A percentile compares a stretch with the other conserved stretches of the same genome.
phyloP scores from a whole-genome alignment of 2,329 filamentous ascomycete genomes.

The Fusarium sp. region DNA sequence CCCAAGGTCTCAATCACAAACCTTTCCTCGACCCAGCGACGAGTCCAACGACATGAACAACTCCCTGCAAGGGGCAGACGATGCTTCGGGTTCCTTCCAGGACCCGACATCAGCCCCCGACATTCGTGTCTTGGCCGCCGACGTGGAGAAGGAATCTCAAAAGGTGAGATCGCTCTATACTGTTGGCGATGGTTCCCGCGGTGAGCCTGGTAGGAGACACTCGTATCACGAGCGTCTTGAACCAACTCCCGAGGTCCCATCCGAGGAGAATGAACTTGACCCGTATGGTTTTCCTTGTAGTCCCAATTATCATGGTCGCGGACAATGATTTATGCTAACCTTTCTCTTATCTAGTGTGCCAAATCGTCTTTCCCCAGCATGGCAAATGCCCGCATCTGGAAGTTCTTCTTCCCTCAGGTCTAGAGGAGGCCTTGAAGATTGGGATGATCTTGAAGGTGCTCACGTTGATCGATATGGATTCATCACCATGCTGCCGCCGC shows the following conservation, averaged over 20 bases:
- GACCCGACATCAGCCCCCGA: slow-evolving; percentile 53
- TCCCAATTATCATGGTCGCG: slow-evolving; percentile 38
- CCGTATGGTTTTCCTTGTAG: slow-evolving; percentile 67
- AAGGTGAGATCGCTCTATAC: slow-evolving; percentile 75
- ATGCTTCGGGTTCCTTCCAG: slow-evolving; percentile 25
- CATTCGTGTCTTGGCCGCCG: slow-evolving; percentile 64
- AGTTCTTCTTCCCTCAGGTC: slow-evolving; percentile 58
- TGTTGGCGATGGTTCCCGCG: slow-evolving; percentile 63
- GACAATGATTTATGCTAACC: slow-evolving; percentile 49
- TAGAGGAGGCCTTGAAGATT: slow-evolving; percentile 72
- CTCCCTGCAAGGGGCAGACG: slow-evolving; percentile 24
- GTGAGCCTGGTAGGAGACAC: slow-evolving; percentile 63
- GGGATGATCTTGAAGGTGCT: slow-evolving; percentile 70
- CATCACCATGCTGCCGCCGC: slow-evolving; percentile 63
- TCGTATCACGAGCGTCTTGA: slow-evolving; percentile 61
- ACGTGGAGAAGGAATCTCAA: slow-evolving; percentile 72
- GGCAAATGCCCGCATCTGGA: slow-evolving; percentile 55
- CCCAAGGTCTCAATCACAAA: slow-evolving; percentile 37
- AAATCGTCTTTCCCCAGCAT: slow-evolving; percentile 49
- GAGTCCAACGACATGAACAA: slow-evolving; percentile 41
- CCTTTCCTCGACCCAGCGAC: slow-evolving; percentile 40
- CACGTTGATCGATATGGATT: slow-evolving; percentile 77
- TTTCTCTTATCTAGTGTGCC: slow-evolving; percentile 40
- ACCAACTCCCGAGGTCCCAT: slow-evolving; percentile 62
- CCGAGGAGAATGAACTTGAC: slow-evolving; percentile 64